These are phyloP conservation scores for Magnaporthiopsis incrustans DNA, from an alignment of 2,329 filamentous ascomycete genomes.

Conservation along the genomic window DNA sequence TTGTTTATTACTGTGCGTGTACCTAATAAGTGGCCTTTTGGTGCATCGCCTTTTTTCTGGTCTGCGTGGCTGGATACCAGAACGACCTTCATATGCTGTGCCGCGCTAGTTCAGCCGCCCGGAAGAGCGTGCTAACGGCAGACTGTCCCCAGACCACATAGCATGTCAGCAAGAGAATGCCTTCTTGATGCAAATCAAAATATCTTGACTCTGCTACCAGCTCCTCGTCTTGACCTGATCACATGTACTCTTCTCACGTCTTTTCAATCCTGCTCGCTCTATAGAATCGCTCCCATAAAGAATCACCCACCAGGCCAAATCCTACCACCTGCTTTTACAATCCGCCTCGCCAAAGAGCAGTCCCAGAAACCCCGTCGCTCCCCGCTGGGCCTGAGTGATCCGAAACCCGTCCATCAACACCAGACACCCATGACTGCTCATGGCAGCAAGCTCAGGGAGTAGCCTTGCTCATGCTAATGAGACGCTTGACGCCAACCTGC, in stretches of 20 bases:
- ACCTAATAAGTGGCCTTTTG: too few relatives aligned
- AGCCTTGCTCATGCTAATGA: slow-evolving; percentile 56
- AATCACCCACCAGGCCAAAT: neutral
- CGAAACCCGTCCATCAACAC: neutral
- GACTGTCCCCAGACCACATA: too few relatives aligned
- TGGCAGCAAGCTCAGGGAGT: slow-evolving; percentile 30
- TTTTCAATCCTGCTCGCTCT: neutral
- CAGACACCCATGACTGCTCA: neutral
- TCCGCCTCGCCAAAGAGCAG: neutral
- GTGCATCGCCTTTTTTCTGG: too few relatives aligned
- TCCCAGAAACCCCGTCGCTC: neutral
- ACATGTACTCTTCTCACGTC: neutral
- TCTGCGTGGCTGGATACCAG: too few relatives aligned
- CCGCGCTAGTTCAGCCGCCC: too few relatives aligned
- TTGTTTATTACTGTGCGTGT: too few relatives aligned
- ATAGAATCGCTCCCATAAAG: neutral
- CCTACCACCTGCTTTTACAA: neutral
- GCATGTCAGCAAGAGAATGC: too few relatives aligned
- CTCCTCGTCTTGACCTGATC: neutral
- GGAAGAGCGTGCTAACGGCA: too few relatives aligned
- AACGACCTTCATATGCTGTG: too few relatives aligned
- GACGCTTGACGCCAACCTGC: slow-evolving; percentile 53
- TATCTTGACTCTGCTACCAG: neutral
- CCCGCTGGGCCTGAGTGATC: neutral
- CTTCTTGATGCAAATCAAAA: too few relatives aligned